Evolutionary conservation across 1,284 basidiomycete genomes (phyloP), one percentile per base, ranked within the genome.

Genomic region (Bjerkandera adusta): DNA sequence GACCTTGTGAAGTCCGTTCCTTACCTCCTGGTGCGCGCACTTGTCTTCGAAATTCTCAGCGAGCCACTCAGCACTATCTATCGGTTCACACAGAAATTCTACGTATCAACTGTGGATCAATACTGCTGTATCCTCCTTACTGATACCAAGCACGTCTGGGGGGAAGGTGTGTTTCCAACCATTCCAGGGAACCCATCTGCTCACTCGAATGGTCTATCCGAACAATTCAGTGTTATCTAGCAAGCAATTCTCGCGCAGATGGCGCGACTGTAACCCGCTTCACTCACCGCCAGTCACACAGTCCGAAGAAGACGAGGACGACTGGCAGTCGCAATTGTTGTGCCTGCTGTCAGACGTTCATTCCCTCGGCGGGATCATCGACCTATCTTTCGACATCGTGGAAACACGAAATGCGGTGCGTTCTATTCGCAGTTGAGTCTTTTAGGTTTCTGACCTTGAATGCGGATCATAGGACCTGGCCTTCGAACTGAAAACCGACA

Each of bases 121-220:
- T 70, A 71, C 12, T 85, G 83, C 56, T 75, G 68, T 51, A 58
- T 88, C 40, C 59, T 89, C 53, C 61, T 88, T 44, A 87, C 87
- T 13, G 86, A 89, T 62, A 89, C 84, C 5, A 85, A 77, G 60
- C 72, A 67, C 29, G 81, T 83, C 8, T 89, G 85, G 85, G 71
- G 70, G n/a, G 86, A 89, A 81, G 81, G 86, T 85, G 51, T 20
- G 45, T 30, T 8, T 51, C 35, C 36, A 6, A 42, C 30, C 42
- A 25, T 15, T 36, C 8, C 18, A 24, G 27, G n/a, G n/a, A 15
- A 36, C 37, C 36, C 25, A 15, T 13, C 12, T 13, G 12, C 10
- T 16, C 8, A 11, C 11, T n/a, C n/a, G n/a, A 40, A 5, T 26
- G 35, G n/a, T 26, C 10, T 30, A 29, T 37, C 16, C 18, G 21